A percentile compares a stretch with the other conserved stretches of the same genome.
Conservation (phyloP, 2,329 filamentous ascomycete genomes). For the Aspergillus sp. region DNA sequence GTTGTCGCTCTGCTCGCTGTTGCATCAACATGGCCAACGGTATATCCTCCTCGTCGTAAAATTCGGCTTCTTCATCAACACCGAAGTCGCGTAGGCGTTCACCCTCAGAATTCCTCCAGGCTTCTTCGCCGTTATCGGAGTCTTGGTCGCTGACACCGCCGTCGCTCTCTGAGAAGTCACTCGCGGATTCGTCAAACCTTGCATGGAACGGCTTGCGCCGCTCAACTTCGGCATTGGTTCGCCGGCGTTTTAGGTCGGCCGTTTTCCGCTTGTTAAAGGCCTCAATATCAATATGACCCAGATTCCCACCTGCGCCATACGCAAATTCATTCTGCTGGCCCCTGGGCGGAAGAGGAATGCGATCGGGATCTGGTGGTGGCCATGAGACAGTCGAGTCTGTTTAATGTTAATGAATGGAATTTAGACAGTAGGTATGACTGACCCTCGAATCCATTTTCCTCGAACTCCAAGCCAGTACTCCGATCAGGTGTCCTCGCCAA, state of each 20-base stretch:
- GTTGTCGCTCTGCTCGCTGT: slow-evolving; percentile 27
- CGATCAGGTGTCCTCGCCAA: slow-evolving; percentile 52
- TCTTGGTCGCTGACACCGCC: slow-evolving; percentile 21
- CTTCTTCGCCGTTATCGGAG: slow-evolving; percentile 55
- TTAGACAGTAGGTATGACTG: slow-evolving; percentile 17
- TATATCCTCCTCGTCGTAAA: slow-evolving; percentile 63
- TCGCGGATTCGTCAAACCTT: slow-evolving; percentile 26
- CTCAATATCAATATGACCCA: slow-evolving; percentile 46
- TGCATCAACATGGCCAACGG: slow-evolving; percentile 57
- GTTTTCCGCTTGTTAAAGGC: slow-evolving; percentile 57
- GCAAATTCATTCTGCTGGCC: slow-evolving; percentile 11
- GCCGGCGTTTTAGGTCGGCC: slow-evolving; percentile 50
- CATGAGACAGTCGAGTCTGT: slow-evolving; percentile 41
- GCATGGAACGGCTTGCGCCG: slow-evolving; percentile 45
- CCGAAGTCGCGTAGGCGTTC: slow-evolving; percentile 64
- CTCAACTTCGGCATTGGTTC: slow-evolving; percentile 33
- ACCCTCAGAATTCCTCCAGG: slow-evolving; percentile 63
- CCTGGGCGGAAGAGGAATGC: slow-evolving; percentile 41
- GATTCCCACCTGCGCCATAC: slow-evolving; percentile 28
- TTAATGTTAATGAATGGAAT: not conserved
- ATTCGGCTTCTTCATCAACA: slow-evolving; percentile 64
- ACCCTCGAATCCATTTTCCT: slow-evolving; percentile 63
- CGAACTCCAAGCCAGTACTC: slow-evolving; percentile 50
- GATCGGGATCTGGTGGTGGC: slow-evolving; percentile 52
- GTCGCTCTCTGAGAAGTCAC: slow-evolving; percentile 18